Percentiles rank a stretch among this genome's conserved stretches.
phyloP scores from a whole-genome alignment of 2,329 filamentous ascomycete species.

The Sporothrix dimorphospora region DNA sequence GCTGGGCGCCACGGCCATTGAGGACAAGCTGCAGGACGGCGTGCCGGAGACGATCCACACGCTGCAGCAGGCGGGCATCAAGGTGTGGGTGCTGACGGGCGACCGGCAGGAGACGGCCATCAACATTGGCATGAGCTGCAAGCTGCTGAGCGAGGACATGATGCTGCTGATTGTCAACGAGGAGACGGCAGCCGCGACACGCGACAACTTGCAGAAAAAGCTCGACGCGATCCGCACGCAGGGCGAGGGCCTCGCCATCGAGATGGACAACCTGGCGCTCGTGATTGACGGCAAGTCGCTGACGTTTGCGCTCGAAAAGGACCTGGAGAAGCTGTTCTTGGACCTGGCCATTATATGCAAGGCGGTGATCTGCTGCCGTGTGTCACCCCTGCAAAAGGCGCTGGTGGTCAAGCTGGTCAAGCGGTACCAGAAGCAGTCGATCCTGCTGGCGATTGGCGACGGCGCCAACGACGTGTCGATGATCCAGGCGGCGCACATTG shows the following conservation, averaged over 20 bases:
- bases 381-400: slow-evolving; percentile 95
- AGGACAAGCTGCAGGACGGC: slow-evolving; percentile 94
- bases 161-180: slow-evolving; percentile 96
- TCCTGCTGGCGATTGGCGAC: slow-evolving; percentile 93
- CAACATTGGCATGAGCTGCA: slow-evolving; percentile 99
- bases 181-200: slow-evolving; percentile 74
- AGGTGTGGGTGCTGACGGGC: slow-evolving; percentile 97
- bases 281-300: slow-evolving; percentile 96
- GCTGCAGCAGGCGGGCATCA: slow-evolving; percentile 93
- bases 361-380: slow-evolving; percentile 97
- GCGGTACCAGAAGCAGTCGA: slow-evolving; percentile 82
- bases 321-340: slow-evolving; percentile 89
- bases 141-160: slow-evolving; percentile 98
- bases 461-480: slow-evolving; percentile 99
- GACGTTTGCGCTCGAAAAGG: slow-evolving; percentile 89
- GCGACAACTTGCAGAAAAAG: slow-evolving; percentile 91
- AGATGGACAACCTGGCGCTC: slow-evolving; percentile 84
- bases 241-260: slow-evolving; percentile 67
- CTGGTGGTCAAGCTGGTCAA: slow-evolving; percentile 98
- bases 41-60: slow-evolving; percentile 98
- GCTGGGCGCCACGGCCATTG: slow-evolving; percentile 93
- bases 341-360: slow-evolving; percentile 96
- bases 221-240: slow-evolving; percentile 87
- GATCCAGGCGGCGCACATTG: slow-evolving; percentile 98
- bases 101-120: slow-evolving; percentile 98